Evolutionary conservation across 2,329 filamentous ascomycete species (phyloP), one percentile per base, ranked within the genome.

Genomic region (Dothistroma septosporum): DNA sequence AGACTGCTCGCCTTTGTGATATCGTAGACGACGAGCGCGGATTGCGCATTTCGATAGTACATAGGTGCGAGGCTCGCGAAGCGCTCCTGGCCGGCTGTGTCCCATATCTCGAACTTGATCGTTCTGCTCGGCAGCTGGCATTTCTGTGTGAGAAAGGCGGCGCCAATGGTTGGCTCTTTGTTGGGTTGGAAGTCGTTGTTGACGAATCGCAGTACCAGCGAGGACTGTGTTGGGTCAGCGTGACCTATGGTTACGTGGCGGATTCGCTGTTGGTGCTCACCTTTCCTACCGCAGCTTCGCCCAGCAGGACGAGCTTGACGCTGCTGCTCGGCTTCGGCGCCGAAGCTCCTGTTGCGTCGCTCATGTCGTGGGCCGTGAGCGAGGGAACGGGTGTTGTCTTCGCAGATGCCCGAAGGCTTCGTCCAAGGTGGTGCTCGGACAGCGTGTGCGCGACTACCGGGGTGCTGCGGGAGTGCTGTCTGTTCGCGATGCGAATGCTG

Each of bases 101-200:
- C 93, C 93, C 93, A 99, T 73, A 99, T 97, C 66, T 82, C 79
- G 67, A 82, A 82, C 66, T 85, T 81, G 73, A 82, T 81, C 61
- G 91, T 97, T 75, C 93, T 86, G 71, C 88, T 92, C 35, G 93
- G 93, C 47, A 97, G 89, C 73, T 91, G 94, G 82, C 93, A 97
- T 86, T 97, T 99, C 80, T 99, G 94, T 70, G 94, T 99, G 68
- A 99, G 82, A 80, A 99, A 99, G 66, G 94, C 94, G 73, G 94
- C 94, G 83, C 94, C 94, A 79, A 99, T 99, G 67, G 94, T 99
- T 64, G 94, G 94, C 77, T 99, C 94, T 83, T 97, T 97, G 80
- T 97, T 97, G 80, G 97, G 94, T 82, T 99, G 94, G 74, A 99
- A 99, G 79, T 97, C 93, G 80, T 99, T 94, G 84, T 97, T 97